Percentiles rank a stretch among this genome's conserved stretches.
Conservation (phyloP, 2,329 filamentous ascomycete species). For the Didymella pinodella region DNA sequence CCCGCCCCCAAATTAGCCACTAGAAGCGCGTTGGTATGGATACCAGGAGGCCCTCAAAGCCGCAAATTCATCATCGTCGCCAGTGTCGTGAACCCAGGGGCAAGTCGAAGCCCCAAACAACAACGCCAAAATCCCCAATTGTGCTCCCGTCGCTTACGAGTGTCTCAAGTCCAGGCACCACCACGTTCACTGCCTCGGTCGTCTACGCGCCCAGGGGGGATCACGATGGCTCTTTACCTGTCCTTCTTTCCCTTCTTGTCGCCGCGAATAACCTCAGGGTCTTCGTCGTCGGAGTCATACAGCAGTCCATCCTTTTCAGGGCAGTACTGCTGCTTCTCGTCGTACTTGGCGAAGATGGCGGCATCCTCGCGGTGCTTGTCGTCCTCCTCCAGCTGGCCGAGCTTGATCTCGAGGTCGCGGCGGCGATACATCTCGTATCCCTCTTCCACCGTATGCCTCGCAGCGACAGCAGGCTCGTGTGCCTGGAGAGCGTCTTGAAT, state of each 20-base stretch:
- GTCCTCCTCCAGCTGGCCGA: not conserved
- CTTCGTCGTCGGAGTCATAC: not conserved
- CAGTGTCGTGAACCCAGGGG: not conserved
- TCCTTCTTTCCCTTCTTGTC: not conserved
- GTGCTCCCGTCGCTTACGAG: not conserved
- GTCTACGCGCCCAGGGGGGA: conserved; percentile 5
- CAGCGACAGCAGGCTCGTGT: not conserved
- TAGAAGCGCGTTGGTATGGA: not conserved
- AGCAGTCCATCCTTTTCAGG: not conserved
- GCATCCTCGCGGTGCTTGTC: not conserved
- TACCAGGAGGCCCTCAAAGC: not conserved
- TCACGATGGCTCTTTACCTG: not conserved
- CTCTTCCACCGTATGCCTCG: not conserved
- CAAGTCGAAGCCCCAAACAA: not conserved
- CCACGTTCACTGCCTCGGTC: conserved; percentile 4
- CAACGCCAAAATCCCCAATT: not conserved
- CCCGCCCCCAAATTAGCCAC: not conserved
- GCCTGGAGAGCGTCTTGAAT: not conserved
- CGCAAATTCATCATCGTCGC: not conserved
- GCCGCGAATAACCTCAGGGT: not conserved
- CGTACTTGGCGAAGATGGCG: not conserved
- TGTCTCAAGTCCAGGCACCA: conserved; percentile 5
- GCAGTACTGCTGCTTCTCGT: not conserved
- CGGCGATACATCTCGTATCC: not conserved
- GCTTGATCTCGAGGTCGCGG: not conserved